These are phyloP conservation scores for Penicillium rolfsii DNA, from an alignment of 2,329 filamentous ascomycete species.

Conservation along the genomic window DNA sequence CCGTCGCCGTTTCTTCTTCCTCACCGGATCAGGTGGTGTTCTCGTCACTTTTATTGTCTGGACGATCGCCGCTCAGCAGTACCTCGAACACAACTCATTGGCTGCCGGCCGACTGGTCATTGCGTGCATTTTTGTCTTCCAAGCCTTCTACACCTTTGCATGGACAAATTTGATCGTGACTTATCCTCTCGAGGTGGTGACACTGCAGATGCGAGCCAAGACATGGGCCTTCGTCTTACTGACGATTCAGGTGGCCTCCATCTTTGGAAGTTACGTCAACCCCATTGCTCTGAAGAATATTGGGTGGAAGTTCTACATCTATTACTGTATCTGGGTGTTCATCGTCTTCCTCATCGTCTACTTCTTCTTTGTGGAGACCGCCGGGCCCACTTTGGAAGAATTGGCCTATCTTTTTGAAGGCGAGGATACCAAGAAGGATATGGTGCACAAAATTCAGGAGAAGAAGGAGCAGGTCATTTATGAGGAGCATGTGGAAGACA, in stretches of 20 bases:
- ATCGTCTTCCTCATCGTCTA: conserved; percentile 19
- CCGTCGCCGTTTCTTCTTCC: conserved; percentile 46
- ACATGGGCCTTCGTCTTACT: conserved; percentile 48
- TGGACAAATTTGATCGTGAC: conserved; percentile 52
- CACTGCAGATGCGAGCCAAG: conserved; percentile 50
- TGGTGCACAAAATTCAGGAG: conserved; percentile 14
- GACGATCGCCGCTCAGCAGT: conserved; percentile 55
- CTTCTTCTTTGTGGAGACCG: conserved; percentile 17
- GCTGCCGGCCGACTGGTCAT: conserved; percentile 41
- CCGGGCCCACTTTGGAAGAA: conserved; percentile 14
- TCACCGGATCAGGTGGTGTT: conserved; percentile 43
- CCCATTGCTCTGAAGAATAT: conserved; percentile 32
- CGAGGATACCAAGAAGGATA: conserved; percentile 12
- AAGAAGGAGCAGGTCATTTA: conserved; percentile 17
- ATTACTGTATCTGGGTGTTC: conserved; percentile 29
- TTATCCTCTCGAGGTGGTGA: conserved; percentile 50
- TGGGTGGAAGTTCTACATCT: conserved; percentile 35
- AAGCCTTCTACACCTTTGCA: conserved; percentile 48
- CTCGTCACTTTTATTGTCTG: conserved; percentile 52
- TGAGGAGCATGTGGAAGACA: conserved; percentile 16
- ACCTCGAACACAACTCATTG: conserved; percentile 29
- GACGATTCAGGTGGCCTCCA: conserved; percentile 36
- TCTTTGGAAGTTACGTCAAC: conserved; percentile 33
- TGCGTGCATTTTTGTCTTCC: conserved; percentile 50
- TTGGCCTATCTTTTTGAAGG: conserved; percentile 18